Percentiles rank a stretch among this genome's conserved stretches.
Evolutionary conservation across 2,329 filamentous ascomycete genomes (phyloP).

Genomic region (Cercospora janseana): DNA sequence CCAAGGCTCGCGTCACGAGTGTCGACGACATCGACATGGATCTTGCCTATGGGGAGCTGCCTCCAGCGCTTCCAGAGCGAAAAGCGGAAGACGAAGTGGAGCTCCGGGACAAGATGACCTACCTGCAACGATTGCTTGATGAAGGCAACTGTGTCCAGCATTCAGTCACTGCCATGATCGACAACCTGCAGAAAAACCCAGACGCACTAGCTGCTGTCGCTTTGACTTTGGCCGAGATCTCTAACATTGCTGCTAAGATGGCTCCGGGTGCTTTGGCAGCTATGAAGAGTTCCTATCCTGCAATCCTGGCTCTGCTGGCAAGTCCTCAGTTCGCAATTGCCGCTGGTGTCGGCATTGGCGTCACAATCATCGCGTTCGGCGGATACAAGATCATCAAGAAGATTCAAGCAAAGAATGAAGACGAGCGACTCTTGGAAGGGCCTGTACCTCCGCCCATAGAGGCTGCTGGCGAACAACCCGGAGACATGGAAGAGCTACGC

Average conservation of each 20-base stretch:
- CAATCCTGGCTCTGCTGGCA: slow-evolving; percentile 79
- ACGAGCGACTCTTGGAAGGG: slow-evolving; percentile 18
- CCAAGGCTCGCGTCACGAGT: slow-evolving; percentile 40
- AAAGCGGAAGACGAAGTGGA: slow-evolving; percentile 36
- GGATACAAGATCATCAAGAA: slow-evolving; percentile 97
- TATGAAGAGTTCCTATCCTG: slow-evolving; percentile 78
- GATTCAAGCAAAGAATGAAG: slow-evolving; percentile 55
- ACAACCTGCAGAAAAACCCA: slow-evolving; percentile 75
- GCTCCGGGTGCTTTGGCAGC: slow-evolving; percentile 73
- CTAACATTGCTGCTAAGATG: slow-evolving; percentile 76
- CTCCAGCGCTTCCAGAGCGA: slow-evolving; percentile 60
- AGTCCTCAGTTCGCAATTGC: slow-evolving; percentile 94
- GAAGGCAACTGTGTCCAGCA: slow-evolving; percentile 89
- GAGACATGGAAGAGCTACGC: slow-evolving; percentile 57
- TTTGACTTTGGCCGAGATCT: slow-evolving; percentile 87
- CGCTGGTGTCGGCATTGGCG: slow-evolving; percentile 80
- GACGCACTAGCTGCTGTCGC: slow-evolving; percentile 93
- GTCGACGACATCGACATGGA: slow-evolving; percentile 74
- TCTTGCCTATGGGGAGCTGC: slow-evolving; percentile 82
- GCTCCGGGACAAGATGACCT: slow-evolving; percentile 58
- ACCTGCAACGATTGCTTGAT: slow-evolving; percentile 73
- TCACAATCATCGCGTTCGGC: slow-evolving; percentile 94
- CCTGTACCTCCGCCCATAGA: slow-evolving; percentile 28
- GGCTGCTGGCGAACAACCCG: not conserved
- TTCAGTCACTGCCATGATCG: slow-evolving; percentile 77